Conservation (phyloP, 345 rosid species). For the Lumnitzera racemosa region DNA sequence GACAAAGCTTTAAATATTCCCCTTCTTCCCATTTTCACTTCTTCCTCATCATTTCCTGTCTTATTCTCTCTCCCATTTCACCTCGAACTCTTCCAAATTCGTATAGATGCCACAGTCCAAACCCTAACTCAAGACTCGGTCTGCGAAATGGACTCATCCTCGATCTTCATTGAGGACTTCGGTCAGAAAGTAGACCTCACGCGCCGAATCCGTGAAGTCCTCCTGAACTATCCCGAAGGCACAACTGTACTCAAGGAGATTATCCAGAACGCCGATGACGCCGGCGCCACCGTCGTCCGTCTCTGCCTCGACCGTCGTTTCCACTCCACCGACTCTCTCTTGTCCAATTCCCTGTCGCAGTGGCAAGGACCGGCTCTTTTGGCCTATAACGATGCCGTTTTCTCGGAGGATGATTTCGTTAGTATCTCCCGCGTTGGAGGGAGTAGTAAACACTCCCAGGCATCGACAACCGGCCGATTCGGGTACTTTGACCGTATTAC, state of each 20-base stretch:
- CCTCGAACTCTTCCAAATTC: no score
- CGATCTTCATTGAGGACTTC: constrained; percentile 78
- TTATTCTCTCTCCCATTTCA: no score
- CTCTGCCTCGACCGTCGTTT: constrained; percentile 83
- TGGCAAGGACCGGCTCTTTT: constrained; percentile 88
- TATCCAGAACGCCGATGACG: constrained; percentile 94
- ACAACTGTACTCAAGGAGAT: constrained; percentile 90
- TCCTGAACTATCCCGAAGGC: constrained; percentile 91
- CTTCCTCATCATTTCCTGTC: no score
- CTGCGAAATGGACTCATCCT: constrained; percentile 38
- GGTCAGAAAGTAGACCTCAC: constrained; percentile 98
- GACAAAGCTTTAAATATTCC: no score
- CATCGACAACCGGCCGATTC: constrained; percentile 89
- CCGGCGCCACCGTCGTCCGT: constrained; percentile 76
- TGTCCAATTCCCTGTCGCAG: constrained; percentile 56
- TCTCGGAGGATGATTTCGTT: constrained; percentile 84
- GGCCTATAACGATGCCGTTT: constrained; percentile 79
- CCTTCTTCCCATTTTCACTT: no score
- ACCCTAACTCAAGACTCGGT: not conserved
- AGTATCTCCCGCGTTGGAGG: constrained; percentile 90
- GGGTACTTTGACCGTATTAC: constrained; percentile 31
- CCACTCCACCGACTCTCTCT: constrained; percentile 45
- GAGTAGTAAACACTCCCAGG: constrained; percentile 68
- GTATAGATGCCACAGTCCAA: no score
- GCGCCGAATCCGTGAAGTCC: constrained; percentile 91